Evolutionary conservation across 2,329 filamentous ascomycete genomes (phyloP).

Genomic region (Parastagonospora avenae): DNA sequence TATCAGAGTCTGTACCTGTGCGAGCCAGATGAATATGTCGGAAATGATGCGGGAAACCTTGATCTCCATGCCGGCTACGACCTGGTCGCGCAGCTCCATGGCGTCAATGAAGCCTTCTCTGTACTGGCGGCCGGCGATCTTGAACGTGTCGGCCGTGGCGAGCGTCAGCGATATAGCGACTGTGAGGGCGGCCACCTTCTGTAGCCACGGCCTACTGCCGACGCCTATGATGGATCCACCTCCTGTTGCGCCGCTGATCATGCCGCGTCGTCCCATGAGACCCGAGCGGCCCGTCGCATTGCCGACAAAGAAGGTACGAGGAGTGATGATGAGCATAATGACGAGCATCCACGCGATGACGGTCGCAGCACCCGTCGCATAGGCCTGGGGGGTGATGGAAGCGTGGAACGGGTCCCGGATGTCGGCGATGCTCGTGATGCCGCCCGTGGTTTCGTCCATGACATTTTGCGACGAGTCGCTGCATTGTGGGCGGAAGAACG

Average conservation of each 20-base stretch:
- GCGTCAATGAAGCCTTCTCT: constrained; percentile 79
- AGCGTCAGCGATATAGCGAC: constrained; percentile 86
- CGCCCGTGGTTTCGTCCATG: constrained; percentile 46
- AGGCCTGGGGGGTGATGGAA: constrained; percentile 89
- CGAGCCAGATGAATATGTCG: constrained; percentile 95
- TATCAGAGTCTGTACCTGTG: constrained; percentile 95
- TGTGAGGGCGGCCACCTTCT: constrained; percentile 69
- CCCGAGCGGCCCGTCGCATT: constrained; percentile 70
- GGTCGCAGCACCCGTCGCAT: constrained; percentile 88
- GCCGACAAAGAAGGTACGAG: constrained; percentile 89
- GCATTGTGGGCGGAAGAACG: constrained; percentile 66
- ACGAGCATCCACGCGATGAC: constrained; percentile 91
- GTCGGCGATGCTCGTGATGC: constrained; percentile 62
- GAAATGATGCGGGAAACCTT: constrained; percentile 91
- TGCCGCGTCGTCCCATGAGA: constrained; percentile 78
- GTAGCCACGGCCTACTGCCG: constrained; percentile 90
- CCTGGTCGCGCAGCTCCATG: constrained; percentile 72
- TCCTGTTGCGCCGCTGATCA: constrained; percentile 76
- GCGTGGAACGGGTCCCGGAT: constrained; percentile 89
- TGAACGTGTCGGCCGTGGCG: constrained; percentile 88
- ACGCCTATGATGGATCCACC: constrained; percentile 74
- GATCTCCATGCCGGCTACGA: constrained; percentile 83
- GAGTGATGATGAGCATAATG: constrained; percentile 91
- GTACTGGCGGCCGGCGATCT: constrained; percentile 83
- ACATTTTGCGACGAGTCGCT: constrained; percentile 46